A percentile compares a stretch with the other conserved stretches of the same genome.
These are phyloP conservation scores for Phialophora verrucosa DNA, from an alignment of 2,329 filamentous ascomycete species.

Conservation along the genomic window DNA sequence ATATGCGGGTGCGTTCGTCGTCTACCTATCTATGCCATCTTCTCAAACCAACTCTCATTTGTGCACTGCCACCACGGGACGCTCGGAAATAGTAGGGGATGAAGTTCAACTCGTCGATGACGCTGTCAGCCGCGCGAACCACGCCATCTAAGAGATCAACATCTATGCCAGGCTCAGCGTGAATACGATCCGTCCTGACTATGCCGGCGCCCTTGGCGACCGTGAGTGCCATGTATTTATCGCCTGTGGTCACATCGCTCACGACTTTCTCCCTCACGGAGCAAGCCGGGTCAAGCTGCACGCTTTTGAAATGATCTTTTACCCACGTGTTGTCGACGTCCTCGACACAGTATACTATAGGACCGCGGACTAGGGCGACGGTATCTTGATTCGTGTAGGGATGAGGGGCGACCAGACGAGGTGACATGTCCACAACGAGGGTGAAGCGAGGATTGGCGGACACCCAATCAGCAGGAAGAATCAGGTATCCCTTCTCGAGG, in stretches of 20 bases:
- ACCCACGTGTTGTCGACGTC: conserved; percentile 65
- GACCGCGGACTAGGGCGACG: conserved; percentile 61
- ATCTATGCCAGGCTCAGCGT: conserved; percentile 18
- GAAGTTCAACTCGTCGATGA: conserved; percentile 52
- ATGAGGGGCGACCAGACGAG: conserved; percentile 59
- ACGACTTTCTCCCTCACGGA: conserved; percentile 18
- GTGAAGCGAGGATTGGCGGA: conserved; percentile 51
- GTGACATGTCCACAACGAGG: conserved; percentile 55
- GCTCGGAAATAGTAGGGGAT: conserved; percentile 63
- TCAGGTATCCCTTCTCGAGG: conserved; percentile 59
- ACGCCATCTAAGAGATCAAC: conserved; percentile 6
- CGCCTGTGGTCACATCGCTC: conserved; percentile 18
- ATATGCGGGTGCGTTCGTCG: too few relatives aligned
- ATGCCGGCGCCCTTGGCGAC: conserved; percentile 22
- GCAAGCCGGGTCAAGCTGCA: conserved; percentile 31
- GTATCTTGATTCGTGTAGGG: conserved; percentile 63
- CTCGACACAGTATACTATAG: conserved; percentile 66
- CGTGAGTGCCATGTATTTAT: conserved; percentile 26
- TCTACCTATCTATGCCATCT: conserved; percentile 27
- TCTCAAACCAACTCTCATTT: conserved; percentile 55
- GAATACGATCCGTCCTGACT: conserved; percentile 8
- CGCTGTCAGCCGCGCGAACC: neutral
- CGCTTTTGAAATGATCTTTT: conserved; percentile 59
- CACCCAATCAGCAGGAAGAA: conserved; percentile 51
- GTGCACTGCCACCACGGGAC: conserved; percentile 60